phyloP scores from a whole-genome alignment of 352 stramenopile genomes.

The Globisporangium sylvaticum region DNA sequence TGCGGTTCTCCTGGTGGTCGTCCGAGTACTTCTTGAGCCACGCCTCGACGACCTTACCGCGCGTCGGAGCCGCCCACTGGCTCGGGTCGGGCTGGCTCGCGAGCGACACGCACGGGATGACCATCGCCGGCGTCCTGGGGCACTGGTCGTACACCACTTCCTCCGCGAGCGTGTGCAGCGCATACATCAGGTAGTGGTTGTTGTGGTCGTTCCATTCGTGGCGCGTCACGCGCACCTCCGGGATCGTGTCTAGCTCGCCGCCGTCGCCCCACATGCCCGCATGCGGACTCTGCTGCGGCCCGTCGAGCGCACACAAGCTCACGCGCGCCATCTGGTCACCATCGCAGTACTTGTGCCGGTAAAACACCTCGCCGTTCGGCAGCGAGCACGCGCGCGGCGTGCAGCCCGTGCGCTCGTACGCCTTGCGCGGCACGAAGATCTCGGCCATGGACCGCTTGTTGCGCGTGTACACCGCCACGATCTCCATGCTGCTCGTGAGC shows the following conservation, averaged over 20 bases:
- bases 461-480: conserved; percentile 56
- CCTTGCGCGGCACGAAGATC: conserved; percentile 52
- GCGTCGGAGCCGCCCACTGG: conserved; percentile 34
- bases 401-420: conserved; percentile 52
- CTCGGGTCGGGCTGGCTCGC: conserved; percentile 24
- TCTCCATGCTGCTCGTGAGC: conserved; percentile 25
- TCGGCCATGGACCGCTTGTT: conserved; percentile 64
- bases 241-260: conserved; percentile 41
- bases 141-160: conserved; percentile 52
- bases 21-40: conserved; percentile 57
- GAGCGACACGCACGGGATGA: conserved; percentile 61
- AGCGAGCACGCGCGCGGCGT: conserved; percentile 24
- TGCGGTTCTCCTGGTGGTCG: conserved; percentile 45
- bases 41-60: conserved; percentile 30
- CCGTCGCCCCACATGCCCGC: conserved; percentile 57
- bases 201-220: conserved; percentile 38
- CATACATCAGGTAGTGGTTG: conserved; percentile 46
- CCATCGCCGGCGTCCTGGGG: conserved; percentile 37
- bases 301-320: conserved; percentile 55
- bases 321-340: conserved; percentile 32
- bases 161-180: conserved; percentile 39
- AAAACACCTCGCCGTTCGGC: conserved; percentile 27
- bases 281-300: conserved; percentile 28
- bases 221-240: conserved; percentile 46
- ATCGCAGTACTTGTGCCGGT: conserved; percentile 42